These are phyloP conservation scores for Myotisia sp. DNA, from an alignment of 2,329 filamentous ascomycete genomes.

Conservation along the genomic window DNA sequence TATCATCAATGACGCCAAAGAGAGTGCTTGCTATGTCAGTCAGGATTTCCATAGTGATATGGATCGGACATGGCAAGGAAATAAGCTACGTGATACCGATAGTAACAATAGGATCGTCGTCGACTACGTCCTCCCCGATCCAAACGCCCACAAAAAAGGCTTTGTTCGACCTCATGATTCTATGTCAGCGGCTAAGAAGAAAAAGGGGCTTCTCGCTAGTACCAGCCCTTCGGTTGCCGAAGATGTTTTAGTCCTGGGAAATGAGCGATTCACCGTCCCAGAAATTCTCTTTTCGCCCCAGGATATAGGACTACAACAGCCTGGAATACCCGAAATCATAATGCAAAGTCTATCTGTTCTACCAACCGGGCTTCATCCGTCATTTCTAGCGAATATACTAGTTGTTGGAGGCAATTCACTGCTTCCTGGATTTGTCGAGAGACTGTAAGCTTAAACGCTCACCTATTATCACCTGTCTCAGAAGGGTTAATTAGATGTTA, in stretches of 20 bases:
- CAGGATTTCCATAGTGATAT: slow-evolving; percentile 63
- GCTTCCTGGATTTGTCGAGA: slow-evolving; percentile 66
- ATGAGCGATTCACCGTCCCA: slow-evolving; percentile 81
- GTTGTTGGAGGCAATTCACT: slow-evolving; percentile 76
- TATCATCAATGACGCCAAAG: slow-evolving; percentile 93
- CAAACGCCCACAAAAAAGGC: slow-evolving; percentile 49
- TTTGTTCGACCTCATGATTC: slow-evolving; percentile 66
- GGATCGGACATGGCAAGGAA: slow-evolving; percentile 71
- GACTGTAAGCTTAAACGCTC: slow-evolving; percentile 39
- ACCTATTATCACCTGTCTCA: not conserved
- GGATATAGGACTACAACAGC: slow-evolving; percentile 72
- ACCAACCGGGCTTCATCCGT: slow-evolving; percentile 71
- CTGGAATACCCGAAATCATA: slow-evolving; percentile 69
- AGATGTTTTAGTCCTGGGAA: slow-evolving; percentile 72
- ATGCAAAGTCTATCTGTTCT: slow-evolving; percentile 61
- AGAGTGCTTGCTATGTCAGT: slow-evolving; percentile 71
- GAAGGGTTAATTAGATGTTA: slow-evolving; percentile 13
- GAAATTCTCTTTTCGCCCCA: slow-evolving; percentile 78
- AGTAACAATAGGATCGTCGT: slow-evolving; percentile 46
- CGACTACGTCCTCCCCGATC: slow-evolving; percentile 86
- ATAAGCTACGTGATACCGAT: slow-evolving; percentile 30
- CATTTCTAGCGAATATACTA: slow-evolving; percentile 70
- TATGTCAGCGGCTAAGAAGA: slow-evolving; percentile 39
- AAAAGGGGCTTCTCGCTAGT: slow-evolving; percentile 36
- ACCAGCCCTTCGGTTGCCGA: slow-evolving; percentile 43